Evolutionary conservation across 257 asterid species (phyloP).

Genomic region (Forsythia viridissima): DNA sequence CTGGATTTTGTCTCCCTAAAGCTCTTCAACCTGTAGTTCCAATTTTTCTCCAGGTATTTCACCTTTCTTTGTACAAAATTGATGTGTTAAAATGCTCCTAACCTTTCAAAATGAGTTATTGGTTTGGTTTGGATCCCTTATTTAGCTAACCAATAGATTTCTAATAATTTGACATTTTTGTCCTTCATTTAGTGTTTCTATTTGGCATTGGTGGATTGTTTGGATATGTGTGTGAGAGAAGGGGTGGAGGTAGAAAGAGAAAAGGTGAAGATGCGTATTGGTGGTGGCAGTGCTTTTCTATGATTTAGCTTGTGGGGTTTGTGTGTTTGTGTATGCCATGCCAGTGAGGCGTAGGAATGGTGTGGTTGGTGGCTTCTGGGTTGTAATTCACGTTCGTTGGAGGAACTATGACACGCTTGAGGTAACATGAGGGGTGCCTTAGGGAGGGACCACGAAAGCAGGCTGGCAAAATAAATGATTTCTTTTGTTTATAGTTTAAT

Average conservation of each 20-base stretch:
- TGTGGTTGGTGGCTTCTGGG: not conserved
- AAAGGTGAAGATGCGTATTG: not conserved
- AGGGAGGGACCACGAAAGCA: not conserved
- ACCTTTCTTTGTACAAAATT: slow-evolving; percentile 2
- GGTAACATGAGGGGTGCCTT: not conserved
- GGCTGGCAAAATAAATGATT: not conserved
- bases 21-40: slow-evolving; percentile 96
- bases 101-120: not conserved
- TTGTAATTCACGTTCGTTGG: not conserved
- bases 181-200: not conserved
- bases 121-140: not conserved
- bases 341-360: not conserved
- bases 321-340: not conserved
- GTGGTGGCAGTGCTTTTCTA: not conserved
- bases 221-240: not conserved
- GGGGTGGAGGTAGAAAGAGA: not conserved
- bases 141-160: not conserved
- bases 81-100: not conserved
- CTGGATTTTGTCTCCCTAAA: slow-evolving; percentile 96
- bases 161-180: not conserved
- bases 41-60: slow-evolving; percentile 83
- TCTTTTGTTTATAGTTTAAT: not conserved
- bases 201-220: not conserved
- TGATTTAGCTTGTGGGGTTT: not conserved
- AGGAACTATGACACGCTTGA: not conserved